A percentile compares a stretch with the other conserved stretches of the same genome.
These are phyloP conservation scores for Heterobasidion occidentale DNA, from an alignment of 1,284 basidiomycete species.

Conservation along the genomic window DNA sequence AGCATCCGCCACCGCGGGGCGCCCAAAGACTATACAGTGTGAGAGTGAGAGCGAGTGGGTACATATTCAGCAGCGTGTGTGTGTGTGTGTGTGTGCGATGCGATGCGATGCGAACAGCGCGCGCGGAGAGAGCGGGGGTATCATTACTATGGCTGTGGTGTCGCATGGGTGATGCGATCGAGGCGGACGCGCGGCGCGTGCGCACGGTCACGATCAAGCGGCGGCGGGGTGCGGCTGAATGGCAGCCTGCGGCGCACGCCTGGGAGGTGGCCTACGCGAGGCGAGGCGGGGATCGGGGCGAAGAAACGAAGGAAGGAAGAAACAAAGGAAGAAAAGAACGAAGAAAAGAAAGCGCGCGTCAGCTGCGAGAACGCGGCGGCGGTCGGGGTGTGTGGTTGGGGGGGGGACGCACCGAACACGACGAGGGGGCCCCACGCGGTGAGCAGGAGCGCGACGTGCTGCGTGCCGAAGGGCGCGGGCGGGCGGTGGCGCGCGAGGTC, in stretches of 20 bases:
- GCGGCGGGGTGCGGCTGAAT: background rate
- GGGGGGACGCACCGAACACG: slow-evolving; percentile 31
- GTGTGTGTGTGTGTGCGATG: too few species aligned
- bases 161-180: too few species aligned
- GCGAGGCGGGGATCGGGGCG: too few species aligned
- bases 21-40: too few species aligned
- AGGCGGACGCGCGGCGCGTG: too few species aligned
- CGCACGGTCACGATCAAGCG: too few species aligned
- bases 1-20: too few species aligned
- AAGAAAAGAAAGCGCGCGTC: background rate
- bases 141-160: too few species aligned
- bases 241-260: slow-evolving; percentile 5
- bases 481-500: slow-evolving; percentile 25
- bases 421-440: slow-evolving; percentile 45
- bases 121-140: too few species aligned
- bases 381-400: background rate
- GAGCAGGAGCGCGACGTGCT: slow-evolving; percentile 45
- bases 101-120: too few species aligned
- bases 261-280: slow-evolving; percentile 6
- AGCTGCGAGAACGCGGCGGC: background rate
- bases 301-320: background rate
- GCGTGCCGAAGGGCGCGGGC: slow-evolving; percentile 42
- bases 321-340: background rate
- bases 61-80: too few species aligned
- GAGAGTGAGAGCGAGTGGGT: too few species aligned